Base-by-base conservation (phyloP, 2,329 filamentous ascomycete genomes). In the Byssothecium circinans region DNA sequence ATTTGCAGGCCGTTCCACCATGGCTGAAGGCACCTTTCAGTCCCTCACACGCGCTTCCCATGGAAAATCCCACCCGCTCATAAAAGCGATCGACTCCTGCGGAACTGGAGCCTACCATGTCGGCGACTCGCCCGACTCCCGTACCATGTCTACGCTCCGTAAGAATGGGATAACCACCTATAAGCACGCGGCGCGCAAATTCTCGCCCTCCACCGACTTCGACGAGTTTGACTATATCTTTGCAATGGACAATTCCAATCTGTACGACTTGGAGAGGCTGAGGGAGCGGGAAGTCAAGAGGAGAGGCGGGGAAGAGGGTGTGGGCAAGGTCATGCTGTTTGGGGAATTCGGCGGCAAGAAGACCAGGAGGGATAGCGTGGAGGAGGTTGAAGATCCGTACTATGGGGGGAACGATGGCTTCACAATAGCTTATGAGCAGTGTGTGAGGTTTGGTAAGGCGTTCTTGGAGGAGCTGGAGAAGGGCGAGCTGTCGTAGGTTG, bases 1-100 rank as follows among this genome's bases (percentile, higher is more conserved):
- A n/a, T n/a, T n/a, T n/a, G n/a, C n/a, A n/a, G n/a, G 91, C 65
- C 81, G 83, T 51, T 96, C 91, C 7, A 89, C 94, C 25, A 97
- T 99, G 94, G 90, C 91, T 37, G 92, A 97, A 77, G 94, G 89
- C 41, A 88, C 96, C 56, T 97, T 99, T 75, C 83, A 84, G 49
- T 82, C 85, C 50, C 75, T 94, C 33, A 81, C 74, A 8, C 58
- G 86, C 49, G 77, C 81, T 19, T 84, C 83, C 62, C 32, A 56
- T 5, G 37, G 61, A 7, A 11, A 22, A n/a, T 49, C 68, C 0
- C 70, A 77, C 44, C 69, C 74, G 11, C 76, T 80, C 60, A 83
- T 96, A 64, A 75, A 75, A 14, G 76, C 76, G 50, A 84, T 96
- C 58, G 94, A 97, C 71, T 95, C 89, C 8, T 94, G 89, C 70